Percentiles rank a stretch among this genome's conserved stretches.
These are phyloP conservation scores for Tuber indicum DNA, from an alignment of 495 filamentous ascomycete genomes.

Conservation along the genomic window DNA sequence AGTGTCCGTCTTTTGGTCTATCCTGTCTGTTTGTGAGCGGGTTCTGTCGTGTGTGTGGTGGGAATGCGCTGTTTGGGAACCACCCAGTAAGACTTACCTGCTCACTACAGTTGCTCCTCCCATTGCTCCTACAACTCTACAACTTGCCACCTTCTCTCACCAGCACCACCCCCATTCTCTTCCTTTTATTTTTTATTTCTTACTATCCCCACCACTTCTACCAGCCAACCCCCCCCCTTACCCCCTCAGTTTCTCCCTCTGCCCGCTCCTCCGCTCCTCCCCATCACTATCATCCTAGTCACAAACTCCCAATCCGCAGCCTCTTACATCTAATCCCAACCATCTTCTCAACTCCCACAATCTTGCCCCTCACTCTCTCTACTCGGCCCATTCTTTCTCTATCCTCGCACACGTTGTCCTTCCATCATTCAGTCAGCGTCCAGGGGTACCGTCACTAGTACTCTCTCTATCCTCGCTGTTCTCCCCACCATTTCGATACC, in stretches of 20 bases:
- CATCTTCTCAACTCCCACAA: background rate
- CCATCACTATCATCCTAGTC: background rate
- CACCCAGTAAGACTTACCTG: background rate
- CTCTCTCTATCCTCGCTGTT: background rate
- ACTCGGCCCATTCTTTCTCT: background rate
- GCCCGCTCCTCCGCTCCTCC: conserved; percentile 3
- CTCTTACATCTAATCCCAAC: conserved; percentile 1
- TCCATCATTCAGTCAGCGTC: background rate
- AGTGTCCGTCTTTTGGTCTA: background rate
- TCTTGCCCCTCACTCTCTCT: background rate
- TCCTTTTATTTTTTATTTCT: background rate
- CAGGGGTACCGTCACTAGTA: background rate
- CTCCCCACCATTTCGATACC: conserved; percentile 1
- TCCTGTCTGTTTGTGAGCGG: background rate
- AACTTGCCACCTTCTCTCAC: background rate
- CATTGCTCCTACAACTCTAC: background rate
- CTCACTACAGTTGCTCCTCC: background rate
- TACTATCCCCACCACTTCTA: background rate
- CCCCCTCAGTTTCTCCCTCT: background rate
- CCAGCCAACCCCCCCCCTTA: background rate
- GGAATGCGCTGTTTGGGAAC: conserved; percentile 1
- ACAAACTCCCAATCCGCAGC: background rate
- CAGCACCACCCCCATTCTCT: background rate
- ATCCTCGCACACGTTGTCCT: background rate
- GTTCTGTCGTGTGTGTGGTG: background rate